Conservation (phyloP, 2,329 filamentous ascomycete genomes). For the Aspergillus calidoustus region DNA sequence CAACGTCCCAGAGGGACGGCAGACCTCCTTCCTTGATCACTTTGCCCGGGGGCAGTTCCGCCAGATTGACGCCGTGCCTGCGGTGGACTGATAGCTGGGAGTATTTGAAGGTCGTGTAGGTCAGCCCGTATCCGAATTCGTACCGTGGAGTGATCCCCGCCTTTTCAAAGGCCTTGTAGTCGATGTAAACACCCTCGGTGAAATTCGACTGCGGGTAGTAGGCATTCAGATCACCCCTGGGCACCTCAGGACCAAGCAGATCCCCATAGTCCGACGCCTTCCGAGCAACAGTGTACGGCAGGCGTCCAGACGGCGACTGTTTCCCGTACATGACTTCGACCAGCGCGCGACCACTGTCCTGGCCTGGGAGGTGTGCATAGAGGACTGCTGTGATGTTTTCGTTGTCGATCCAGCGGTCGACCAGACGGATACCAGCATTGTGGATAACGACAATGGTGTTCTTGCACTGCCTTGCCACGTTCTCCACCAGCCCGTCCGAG, state of each 20-base stretch:
- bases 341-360: conserved; percentile 63
- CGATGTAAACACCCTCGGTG: conserved; percentile 20
- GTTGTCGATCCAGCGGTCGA: conserved; percentile 63
- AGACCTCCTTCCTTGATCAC: too few relatives aligned
- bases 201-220: conserved; percentile 19
- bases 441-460: conserved; percentile 70
- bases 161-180: conserved; percentile 18
- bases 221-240: background rate
- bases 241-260: too few relatives aligned
- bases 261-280: conserved; percentile 59
- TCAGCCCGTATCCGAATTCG: conserved; percentile 17
- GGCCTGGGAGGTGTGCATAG: conserved; percentile 67
- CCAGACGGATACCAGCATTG: conserved; percentile 64
- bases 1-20: background rate
- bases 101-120: conserved; percentile 55
- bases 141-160: conserved; percentile 12
- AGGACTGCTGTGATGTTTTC: conserved; percentile 68
- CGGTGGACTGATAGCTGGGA: conserved; percentile 45
- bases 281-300: conserved; percentile 65
- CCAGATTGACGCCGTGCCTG: too few relatives aligned
- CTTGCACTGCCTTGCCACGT: conserved; percentile 62
- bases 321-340: conserved; percentile 63
- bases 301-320: conserved; percentile 59
- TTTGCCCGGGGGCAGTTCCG: too few relatives aligned
- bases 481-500: conserved; percentile 42